Percentiles rank a stretch among this genome's conserved stretches.
phyloP scores from a whole-genome alignment of 768 basidiomycete genomes.

The Suillus lakei region DNA sequence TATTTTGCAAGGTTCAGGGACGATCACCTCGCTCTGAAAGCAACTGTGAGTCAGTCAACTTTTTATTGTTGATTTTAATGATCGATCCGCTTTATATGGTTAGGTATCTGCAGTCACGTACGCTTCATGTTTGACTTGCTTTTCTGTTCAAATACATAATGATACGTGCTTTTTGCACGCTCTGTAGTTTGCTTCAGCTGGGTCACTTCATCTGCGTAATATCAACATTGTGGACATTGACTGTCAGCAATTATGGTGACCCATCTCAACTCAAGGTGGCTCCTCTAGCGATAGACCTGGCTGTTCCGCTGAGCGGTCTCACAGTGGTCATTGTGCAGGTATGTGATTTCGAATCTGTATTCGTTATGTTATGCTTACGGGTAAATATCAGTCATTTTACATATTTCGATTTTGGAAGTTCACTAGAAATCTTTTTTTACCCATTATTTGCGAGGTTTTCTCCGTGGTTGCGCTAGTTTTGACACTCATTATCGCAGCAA shows the following conservation, averaged over 20 bases:
- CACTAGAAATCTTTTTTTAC: not conserved
- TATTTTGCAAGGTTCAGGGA: constrained; percentile 15
- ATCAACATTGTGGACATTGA: constrained; percentile 4
- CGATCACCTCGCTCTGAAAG: constrained; percentile 9
- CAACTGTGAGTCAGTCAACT: not conserved
- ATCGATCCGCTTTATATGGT: not conserved
- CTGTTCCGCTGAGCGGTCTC: not conserved
- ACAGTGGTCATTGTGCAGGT: constrained; percentile 4
- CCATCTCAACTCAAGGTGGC: not conserved
- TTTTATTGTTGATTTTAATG: not conserved
- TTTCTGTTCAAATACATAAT: too few relatives aligned
- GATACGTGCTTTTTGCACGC: too few relatives aligned
- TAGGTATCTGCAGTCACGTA: constrained; percentile 8
- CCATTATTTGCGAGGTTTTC: not conserved
- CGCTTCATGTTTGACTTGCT: not conserved
- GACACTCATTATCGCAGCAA: not conserved
- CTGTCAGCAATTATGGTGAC: not conserved
- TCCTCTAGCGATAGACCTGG: constrained; percentile 3
- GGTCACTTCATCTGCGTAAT: not conserved
- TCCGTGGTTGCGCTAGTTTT: not conserved
- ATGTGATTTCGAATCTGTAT: not conserved
- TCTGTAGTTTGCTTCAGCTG: not conserved
- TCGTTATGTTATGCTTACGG: not conserved
- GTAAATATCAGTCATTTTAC: constrained; percentile 4
- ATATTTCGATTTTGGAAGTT: constrained; percentile 5